Percentiles rank a stretch among this genome's conserved stretches.
Evolutionary conservation across 371 early-diverging fungal species (phyloP).

Genomic region (Mucor velutinosus): DNA sequence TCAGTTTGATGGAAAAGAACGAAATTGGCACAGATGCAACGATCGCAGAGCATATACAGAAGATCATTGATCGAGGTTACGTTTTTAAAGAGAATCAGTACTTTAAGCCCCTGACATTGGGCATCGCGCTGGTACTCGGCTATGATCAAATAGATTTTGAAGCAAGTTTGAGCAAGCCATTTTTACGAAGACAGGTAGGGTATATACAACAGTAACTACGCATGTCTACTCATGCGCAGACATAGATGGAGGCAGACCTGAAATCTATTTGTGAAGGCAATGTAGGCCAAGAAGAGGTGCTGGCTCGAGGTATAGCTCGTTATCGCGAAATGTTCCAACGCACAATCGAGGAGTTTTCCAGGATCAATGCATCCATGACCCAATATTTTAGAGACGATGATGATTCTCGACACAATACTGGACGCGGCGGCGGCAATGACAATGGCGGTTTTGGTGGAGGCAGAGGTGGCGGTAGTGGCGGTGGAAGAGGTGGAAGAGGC

Average conservation of each 20-base stretch:
- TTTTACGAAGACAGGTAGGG: slow-evolving; percentile 74
- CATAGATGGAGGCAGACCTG: slow-evolving; percentile 73
- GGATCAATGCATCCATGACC: slow-evolving; percentile 49
- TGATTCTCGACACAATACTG: slow-evolving; percentile 4
- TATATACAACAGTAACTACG: background rate
- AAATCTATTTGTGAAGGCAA: slow-evolving; percentile 70
- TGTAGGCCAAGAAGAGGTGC: slow-evolving; percentile 59
- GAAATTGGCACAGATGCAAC: slow-evolving; percentile 99
- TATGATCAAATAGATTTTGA: slow-evolving; percentile 90
- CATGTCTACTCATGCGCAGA: background rate
- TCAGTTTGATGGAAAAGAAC: slow-evolving; percentile 96
- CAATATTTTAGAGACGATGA: slow-evolving; percentile 37
- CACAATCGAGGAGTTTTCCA: slow-evolving; percentile 42
- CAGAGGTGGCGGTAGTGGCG: background rate
- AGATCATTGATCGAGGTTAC: slow-evolving; percentile 92
- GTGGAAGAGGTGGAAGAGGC: background rate
- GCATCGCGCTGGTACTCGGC: slow-evolving; percentile 91
- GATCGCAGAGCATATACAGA: slow-evolving; percentile 99
- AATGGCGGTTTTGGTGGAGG: background rate
- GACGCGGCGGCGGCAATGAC: background rate
- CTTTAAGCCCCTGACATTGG: slow-evolving; percentile 89
- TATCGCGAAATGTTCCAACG: slow-evolving; percentile 69
- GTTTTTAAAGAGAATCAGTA: slow-evolving; percentile 68
- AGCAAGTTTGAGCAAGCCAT: slow-evolving; percentile 83
- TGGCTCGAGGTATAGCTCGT: slow-evolving; percentile 55